A percentile compares a stretch with the other conserved stretches of the same genome.
Conservation (phyloP, 2,329 filamentous ascomycete genomes). For the Cyphellophora attinorum region DNA sequence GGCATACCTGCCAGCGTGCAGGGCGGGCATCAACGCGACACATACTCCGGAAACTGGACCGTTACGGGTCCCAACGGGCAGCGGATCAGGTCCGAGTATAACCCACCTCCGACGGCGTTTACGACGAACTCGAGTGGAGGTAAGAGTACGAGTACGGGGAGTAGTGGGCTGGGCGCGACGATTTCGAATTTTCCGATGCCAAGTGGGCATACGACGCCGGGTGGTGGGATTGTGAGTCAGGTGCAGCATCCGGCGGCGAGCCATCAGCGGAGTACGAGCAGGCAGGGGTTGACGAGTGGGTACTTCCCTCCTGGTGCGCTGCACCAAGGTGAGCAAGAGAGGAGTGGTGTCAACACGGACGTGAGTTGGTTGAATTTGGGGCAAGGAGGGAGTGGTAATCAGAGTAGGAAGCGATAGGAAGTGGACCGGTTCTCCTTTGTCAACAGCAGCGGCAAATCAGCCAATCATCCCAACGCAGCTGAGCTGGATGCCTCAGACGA, state of each 20-base stretch:
- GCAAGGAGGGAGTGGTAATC: conserved; percentile 3
- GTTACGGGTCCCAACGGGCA: too few species aligned
- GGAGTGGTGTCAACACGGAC: conserved; percentile 1
- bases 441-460: too few species aligned
- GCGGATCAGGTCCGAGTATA: too few species aligned
- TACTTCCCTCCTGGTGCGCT: not conserved
- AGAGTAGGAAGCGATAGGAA: conserved; percentile 12
- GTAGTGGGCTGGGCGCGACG: not conserved
- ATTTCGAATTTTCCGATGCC: conserved; percentile 3
- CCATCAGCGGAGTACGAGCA: not conserved
- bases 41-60: too few species aligned
- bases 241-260: not conserved
- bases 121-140: not conserved
- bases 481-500: too few species aligned
- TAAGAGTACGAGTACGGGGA: not conserved
- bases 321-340: not conserved
- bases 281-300: not conserved
- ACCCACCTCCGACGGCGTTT: not conserved
- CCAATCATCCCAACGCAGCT: too few species aligned
- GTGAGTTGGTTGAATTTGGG: conserved; percentile 21
- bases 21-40: too few species aligned
- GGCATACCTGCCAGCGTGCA: conserved; percentile 20
- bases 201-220: not conserved
- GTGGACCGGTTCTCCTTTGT: conserved; percentile 14
- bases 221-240: not conserved